These are phyloP conservation scores for Tolypocladium paradoxum DNA, from an alignment of 2,329 filamentous ascomycete genomes.

Conservation along the genomic window DNA sequence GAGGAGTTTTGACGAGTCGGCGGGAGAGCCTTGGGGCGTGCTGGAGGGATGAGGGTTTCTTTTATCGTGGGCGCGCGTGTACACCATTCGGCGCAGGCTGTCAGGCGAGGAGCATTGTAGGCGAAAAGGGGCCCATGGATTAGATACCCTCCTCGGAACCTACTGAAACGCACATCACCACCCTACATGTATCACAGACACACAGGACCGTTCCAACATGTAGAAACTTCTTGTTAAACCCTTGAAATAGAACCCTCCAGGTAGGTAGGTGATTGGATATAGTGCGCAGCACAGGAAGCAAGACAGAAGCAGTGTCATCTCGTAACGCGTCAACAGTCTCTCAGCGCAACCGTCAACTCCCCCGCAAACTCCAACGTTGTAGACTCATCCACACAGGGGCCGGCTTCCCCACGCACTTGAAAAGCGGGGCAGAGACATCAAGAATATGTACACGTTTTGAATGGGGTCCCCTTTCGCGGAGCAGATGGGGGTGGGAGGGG, in stretches of 20 bases:
- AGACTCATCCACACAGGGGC: not conserved
- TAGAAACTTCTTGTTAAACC: not conserved
- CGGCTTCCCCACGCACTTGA: not conserved
- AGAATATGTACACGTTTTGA: not conserved
- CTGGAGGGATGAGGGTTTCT: not conserved
- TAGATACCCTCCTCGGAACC: not conserved
- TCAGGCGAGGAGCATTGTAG: not conserved
- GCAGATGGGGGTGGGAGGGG: not conserved
- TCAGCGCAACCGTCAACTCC: not conserved
- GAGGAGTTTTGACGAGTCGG: constrained; percentile 13
- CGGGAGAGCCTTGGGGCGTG: not conserved
- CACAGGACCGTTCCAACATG: not conserved
- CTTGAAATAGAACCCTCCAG: not conserved
- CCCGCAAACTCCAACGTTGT: not conserved
- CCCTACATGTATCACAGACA: not conserved
- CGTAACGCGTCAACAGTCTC: not conserved
- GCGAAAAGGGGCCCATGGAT: not conserved
- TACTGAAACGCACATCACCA: not conserved
- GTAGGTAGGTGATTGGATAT: not conserved
- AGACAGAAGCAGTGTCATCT: not conserved
- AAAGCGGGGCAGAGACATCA: too few relatives aligned
- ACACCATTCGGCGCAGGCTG: not conserved
- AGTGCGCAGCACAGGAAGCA: not conserved
- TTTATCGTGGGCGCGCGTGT: not conserved
- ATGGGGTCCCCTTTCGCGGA: not conserved